Evolutionary conservation across 176 grass and related monocot species (phyloP).

Genomic region (maize (Zea mays)): Zm-B73-REFERENCE-NAM-5.0 NC_050105.1:145087501-145088000

Average conservation of each 20-base stretch:
- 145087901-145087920: neutral
- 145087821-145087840: neutral
- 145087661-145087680: neutral
- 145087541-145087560: conserved; percentile 26
- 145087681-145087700: conserved; percentile 16
- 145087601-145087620: neutral
- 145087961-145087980: neutral
- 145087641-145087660: neutral
- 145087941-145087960: fast-evolving
- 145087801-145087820: neutral
- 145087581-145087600: neutral
- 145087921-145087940: fast-evolving
- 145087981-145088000: conserved; percentile 43
- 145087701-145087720: conserved; percentile 27
- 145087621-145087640: fast-evolving
- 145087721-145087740: neutral
- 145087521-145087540: neutral
- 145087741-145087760: neutral
- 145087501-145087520: neutral
- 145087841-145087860: conserved; percentile 2
- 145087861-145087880: neutral
- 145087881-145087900: neutral
- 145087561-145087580: conserved; percentile 38
- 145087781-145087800: fast-evolving
- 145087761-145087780: neutral